phyloP scores from a whole-genome alignment of 306 rosid genomes.

The Hippophae gyantsensis region DNA sequence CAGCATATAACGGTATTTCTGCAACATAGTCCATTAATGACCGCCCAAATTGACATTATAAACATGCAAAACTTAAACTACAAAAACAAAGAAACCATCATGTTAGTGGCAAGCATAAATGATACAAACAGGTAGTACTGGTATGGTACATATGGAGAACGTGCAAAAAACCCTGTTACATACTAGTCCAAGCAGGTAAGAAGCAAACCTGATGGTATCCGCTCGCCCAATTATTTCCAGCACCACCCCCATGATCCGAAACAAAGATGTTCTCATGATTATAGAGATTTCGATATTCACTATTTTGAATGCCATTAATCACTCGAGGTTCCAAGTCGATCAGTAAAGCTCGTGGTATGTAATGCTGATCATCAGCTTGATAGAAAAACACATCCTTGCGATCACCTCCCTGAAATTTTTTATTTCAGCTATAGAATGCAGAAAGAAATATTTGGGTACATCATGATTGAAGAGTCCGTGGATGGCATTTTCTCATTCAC shows the following conservation, averaged over 20 bases:
- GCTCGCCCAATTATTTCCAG: slow-evolving; percentile 97
- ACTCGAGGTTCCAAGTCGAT: slow-evolving; percentile 97
- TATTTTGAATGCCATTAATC: slow-evolving; percentile 86
- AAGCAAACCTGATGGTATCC: slow-evolving; percentile 82
- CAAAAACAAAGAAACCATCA: too few relatives aligned
- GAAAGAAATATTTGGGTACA: slow-evolving; percentile 5
- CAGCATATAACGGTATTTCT: too few relatives aligned
- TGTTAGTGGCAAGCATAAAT: too few relatives aligned
- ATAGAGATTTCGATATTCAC: slow-evolving; percentile 88
- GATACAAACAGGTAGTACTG: too few relatives aligned
- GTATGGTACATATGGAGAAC: too few relatives aligned
- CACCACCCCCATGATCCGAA: slow-evolving; percentile 96
- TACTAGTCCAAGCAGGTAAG: not conserved
- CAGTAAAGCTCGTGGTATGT: slow-evolving; percentile 83
- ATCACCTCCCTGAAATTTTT: slow-evolving; percentile 79
- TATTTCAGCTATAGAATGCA: slow-evolving; percentile 6
- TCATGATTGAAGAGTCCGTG: not conserved
- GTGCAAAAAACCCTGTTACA: too few relatives aligned
- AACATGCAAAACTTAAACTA: not conserved
- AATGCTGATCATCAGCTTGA: slow-evolving; percentile 98
- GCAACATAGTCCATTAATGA: too few relatives aligned
- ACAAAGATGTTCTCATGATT: slow-evolving; percentile 89
- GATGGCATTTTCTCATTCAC: too few relatives aligned
- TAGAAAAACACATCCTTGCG: slow-evolving; percentile 93
- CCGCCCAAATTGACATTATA: not conserved